Base-by-base conservation (phyloP, 495 filamentous ascomycete genomes). In the Glonium stellatum region DNA sequence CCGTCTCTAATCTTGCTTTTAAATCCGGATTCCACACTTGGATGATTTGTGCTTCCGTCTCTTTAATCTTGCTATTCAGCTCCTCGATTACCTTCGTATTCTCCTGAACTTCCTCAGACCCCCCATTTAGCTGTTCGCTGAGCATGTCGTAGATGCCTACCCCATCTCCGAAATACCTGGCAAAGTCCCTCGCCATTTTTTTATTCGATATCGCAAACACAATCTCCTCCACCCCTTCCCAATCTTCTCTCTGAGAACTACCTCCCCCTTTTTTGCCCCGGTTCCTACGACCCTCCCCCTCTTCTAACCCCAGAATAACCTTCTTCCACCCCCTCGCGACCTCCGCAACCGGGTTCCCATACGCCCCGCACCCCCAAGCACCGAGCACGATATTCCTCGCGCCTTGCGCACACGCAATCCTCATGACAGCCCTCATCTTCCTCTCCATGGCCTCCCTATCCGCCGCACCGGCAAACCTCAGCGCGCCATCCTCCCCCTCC, bases 121-220 rank as follows among this genome's bases (percentile, higher is more conserved):
- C 58, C 19, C 12, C 54, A 37, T 23, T 39, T 4, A 34, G 15
- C 10, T 37, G 11, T 22, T 39, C 27, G 4, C 36, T 52, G 23
- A 55, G 52, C 11, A 50, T 52, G 27, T 18, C 12, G 53, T 69
- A 70, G 12, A 54, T 36, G 13, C 41, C 52, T 15, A 72, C 59
- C 3, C 61, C 58, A 18, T 56, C 58, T 4, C 56, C 59, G 62
- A 71, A 74, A 13, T 56, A 57, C 11, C 15, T 25, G n/a, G 64
- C 63, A 65, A 74, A 74, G 36, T 72, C 69, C 12, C 46, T 18
- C 0, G 65, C 61, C 70, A 72, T 71, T 25, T 25, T 69, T 8
- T 53, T 54, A 61, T 72, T 66, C 8, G 61, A 65, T 54, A 81
- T 70, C 23, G 78, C 80, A 70, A 82, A 82, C 47, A 80, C 73